Evolutionary conservation across 2,329 filamentous ascomycete genomes (phyloP).

Genomic region (Pyrenophora graminea): DNA sequence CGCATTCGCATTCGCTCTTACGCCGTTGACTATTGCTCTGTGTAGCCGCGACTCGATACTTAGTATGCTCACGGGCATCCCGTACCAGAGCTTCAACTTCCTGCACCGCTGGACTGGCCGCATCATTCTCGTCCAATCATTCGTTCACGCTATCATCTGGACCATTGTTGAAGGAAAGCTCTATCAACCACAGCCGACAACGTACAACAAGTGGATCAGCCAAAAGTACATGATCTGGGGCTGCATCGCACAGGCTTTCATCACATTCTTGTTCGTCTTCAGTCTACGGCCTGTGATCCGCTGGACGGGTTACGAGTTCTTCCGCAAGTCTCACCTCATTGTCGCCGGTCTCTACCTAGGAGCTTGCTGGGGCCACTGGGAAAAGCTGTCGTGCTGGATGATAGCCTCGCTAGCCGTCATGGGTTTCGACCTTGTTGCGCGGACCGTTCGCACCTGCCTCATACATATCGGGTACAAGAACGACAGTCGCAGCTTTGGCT

Average conservation of each 20-base stretch:
- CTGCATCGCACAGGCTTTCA: conserved; percentile 6
- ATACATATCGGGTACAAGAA: conserved; percentile 7
- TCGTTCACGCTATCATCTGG: conserved; percentile 10
- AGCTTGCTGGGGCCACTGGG: conserved; percentile 11
- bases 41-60: conserved; percentile 11
- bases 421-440: conserved; percentile 6
- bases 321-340: conserved; percentile 10
- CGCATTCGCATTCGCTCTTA: conserved; percentile 9
- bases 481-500: conserved; percentile 2
- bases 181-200: conserved; percentile 9
- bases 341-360: conserved; percentile 8
- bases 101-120: conserved; percentile 12
- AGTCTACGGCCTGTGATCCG: conserved; percentile 11
- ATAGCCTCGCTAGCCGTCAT: conserved; percentile 6
- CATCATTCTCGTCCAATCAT: conserved; percentile 10
- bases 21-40: conserved; percentile 6
- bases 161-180: conserved; percentile 9
- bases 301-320: conserved; percentile 13
- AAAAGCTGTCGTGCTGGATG: conserved; percentile 9
- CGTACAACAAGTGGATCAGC: conserved; percentile 5
- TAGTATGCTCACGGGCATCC: conserved; percentile 9
- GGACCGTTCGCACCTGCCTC: conserved; percentile 6
- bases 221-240: conserved; percentile 13
- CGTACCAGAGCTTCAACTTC: conserved; percentile 11
- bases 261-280: conserved; percentile 10